phyloP scores from a whole-genome alignment of 2,329 filamentous ascomycete genomes.

The Calonectria leucothoes region DNA sequence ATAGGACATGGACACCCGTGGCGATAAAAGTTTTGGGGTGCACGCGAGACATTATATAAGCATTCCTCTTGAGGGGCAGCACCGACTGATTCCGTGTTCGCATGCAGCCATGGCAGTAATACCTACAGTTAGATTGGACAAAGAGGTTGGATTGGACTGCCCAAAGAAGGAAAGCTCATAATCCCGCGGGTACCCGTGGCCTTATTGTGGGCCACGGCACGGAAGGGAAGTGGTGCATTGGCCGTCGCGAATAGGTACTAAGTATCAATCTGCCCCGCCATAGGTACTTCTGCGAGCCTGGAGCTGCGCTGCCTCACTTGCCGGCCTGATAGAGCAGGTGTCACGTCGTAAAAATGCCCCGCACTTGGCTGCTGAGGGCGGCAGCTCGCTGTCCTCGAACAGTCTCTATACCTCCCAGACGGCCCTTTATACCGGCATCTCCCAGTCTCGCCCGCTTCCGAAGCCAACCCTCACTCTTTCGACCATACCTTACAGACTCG shows the following conservation, averaged over 20 bases:
- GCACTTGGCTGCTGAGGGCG: slow-evolving; percentile 53
- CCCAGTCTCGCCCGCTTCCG: slow-evolving; percentile 34
- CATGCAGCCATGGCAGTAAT: not conserved
- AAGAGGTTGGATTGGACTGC: not conserved
- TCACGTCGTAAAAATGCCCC: slow-evolving; percentile 54
- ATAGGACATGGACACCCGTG: not conserved
- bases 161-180: not conserved
- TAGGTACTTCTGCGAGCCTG: slow-evolving; percentile 30
- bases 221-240: slow-evolving; percentile 33
- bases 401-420: slow-evolving; percentile 36
- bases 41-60: not conserved
- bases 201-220: not conserved
- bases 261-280: slow-evolving; percentile 42
- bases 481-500: slow-evolving; percentile 64
- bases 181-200: not conserved
- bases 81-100: not conserved
- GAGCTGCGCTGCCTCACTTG: slow-evolving; percentile 36
- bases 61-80: not conserved
- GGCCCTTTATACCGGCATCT: slow-evolving; percentile 34
- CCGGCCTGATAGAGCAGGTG: slow-evolving; percentile 41
- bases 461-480: slow-evolving; percentile 35
- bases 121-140: not conserved
- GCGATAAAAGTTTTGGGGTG: not conserved
- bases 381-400: slow-evolving; percentile 40
- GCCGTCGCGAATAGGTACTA: slow-evolving; percentile 46